phyloP scores from a whole-genome alignment of 202 grass and related monocot species.

The Cymbopogon flexuosus region DNA sequence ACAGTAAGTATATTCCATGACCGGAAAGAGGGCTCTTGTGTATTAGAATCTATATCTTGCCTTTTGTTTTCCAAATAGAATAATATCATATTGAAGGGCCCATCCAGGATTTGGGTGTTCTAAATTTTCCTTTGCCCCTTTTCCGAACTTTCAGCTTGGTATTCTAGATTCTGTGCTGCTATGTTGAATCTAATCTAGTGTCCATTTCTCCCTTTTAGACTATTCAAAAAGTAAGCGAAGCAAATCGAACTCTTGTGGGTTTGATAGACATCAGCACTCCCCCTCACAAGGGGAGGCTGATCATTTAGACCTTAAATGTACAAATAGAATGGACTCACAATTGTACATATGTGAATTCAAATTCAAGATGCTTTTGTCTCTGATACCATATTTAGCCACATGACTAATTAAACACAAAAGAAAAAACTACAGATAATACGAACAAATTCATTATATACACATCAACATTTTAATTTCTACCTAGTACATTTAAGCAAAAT shows the following conservation, averaged over 20 bases:
- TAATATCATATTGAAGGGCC: slow-evolving; percentile 25
- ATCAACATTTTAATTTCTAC: not conserved
- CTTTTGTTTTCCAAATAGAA: slow-evolving; percentile 22
- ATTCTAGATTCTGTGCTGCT: not conserved
- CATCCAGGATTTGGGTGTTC: slow-evolving; percentile 24
- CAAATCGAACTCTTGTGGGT: not conserved
- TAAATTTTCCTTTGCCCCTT: not conserved
- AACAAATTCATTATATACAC: not conserved
- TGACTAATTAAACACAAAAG: not conserved
- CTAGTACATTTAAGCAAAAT: not conserved
- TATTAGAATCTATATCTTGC: slow-evolving; percentile 31
- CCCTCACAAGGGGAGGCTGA: too few relatives aligned
- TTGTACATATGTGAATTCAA: not conserved
- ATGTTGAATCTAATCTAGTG: slow-evolving; percentile 7
- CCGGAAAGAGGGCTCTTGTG: not conserved
- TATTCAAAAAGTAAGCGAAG: not conserved
- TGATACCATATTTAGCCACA: not conserved
- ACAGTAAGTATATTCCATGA: slow-evolving; percentile 15
- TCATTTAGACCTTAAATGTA: too few relatives aligned
- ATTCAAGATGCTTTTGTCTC: not conserved
- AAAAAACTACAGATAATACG: not conserved
- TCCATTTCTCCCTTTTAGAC: not conserved
- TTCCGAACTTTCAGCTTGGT: slow-evolving; percentile 32
- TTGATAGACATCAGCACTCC: too few relatives aligned
- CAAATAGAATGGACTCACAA: not conserved